phyloP scores from a whole-genome alignment of 2,329 filamentous ascomycete species.

The Zasmidium cellare region DNA sequence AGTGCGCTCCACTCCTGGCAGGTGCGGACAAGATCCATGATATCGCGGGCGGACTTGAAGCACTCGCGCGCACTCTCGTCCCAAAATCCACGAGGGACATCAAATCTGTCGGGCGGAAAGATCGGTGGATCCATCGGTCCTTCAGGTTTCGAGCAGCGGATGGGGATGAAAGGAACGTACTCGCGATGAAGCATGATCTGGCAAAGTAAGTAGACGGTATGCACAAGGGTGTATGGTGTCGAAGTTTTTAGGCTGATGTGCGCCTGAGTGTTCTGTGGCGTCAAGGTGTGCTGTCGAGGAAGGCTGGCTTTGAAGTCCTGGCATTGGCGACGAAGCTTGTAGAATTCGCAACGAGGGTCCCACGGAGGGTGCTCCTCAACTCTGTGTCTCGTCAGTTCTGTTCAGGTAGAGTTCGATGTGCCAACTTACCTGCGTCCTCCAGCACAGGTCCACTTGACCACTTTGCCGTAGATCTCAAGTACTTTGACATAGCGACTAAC shows the following conservation, averaged over 20 bases:
- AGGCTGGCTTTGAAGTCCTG: slow-evolving; percentile 55
- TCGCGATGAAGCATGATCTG: slow-evolving; percentile 69
- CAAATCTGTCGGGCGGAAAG: slow-evolving; percentile 50
- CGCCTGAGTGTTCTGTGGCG: slow-evolving; percentile 62
- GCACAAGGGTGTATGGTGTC: slow-evolving; percentile 65
- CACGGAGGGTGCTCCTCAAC: slow-evolving; percentile 59
- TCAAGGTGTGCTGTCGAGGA: slow-evolving; percentile 59
- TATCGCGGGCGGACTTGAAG: slow-evolving; percentile 63
- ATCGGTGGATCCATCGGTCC: slow-evolving; percentile 62
- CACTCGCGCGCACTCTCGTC: slow-evolving; percentile 61
- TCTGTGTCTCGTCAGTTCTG: slow-evolving; percentile 33
- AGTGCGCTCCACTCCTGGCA: slow-evolving; percentile 61
- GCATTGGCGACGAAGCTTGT: slow-evolving; percentile 53
- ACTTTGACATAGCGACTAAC: slow-evolving; percentile 55
- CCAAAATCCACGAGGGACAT: slow-evolving; percentile 60
- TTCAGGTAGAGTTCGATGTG: not conserved
- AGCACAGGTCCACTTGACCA: slow-evolving; percentile 60
- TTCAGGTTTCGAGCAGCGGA: slow-evolving; percentile 51
- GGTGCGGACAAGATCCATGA: slow-evolving; percentile 64
- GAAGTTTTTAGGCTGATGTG: slow-evolving; percentile 65
- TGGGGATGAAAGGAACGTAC: slow-evolving; percentile 66
- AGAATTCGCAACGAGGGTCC: slow-evolving; percentile 58
- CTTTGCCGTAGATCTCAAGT: slow-evolving; percentile 56
- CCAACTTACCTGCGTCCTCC: slow-evolving; percentile 52
- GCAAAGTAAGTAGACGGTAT: slow-evolving; percentile 66